Evolutionary conservation across 768 basidiomycete genomes (phyloP).

Genomic region (Tulasnella sp.): DNA sequence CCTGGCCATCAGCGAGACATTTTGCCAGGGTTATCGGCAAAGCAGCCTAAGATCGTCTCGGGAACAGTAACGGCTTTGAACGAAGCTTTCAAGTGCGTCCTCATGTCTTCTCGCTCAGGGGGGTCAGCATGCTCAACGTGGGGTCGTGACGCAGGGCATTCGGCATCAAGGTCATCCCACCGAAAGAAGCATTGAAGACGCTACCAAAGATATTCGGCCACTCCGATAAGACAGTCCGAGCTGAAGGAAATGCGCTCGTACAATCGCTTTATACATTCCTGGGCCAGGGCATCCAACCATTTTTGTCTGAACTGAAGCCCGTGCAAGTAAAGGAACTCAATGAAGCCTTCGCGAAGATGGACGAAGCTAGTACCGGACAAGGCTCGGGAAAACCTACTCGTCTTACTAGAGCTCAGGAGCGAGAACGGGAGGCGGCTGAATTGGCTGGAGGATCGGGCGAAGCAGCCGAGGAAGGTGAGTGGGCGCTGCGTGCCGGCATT

Average conservation of each 20-base stretch:
- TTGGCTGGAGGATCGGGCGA: constrained; percentile 53
- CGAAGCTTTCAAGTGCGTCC: constrained; percentile 78
- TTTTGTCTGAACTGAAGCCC: constrained; percentile 88
- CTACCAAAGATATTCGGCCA: constrained; percentile 95
- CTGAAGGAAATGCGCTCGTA: constrained; percentile 80
- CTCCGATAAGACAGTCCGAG: constrained; percentile 91
- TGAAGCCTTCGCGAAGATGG: constrained; percentile 83
- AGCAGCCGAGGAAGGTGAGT: constrained; percentile 43
- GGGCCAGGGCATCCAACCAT: constrained; percentile 79
- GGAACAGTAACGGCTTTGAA: constrained; percentile 75
- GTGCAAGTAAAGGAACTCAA: constrained; percentile 96
- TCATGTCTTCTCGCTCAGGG: background rate
- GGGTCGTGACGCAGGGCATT: constrained; percentile 59
- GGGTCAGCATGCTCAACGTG: background rate
- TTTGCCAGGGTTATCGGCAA: constrained; percentile 81
- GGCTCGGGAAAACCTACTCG: constrained; percentile 77
- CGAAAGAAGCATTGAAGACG: constrained; percentile 79
- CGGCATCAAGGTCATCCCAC: constrained; percentile 72
- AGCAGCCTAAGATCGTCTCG: constrained; percentile 93
- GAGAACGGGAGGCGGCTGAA: constrained; percentile 53
- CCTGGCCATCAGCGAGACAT: constrained; percentile 62
- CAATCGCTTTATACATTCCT: constrained; percentile 84
- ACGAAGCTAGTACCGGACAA: constrained; percentile 82
- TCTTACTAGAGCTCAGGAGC: constrained; percentile 72
- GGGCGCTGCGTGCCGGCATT: constrained; percentile 26